Conservation (phyloP, 129 eudicot species). For the Arctium lappa region DNA sequence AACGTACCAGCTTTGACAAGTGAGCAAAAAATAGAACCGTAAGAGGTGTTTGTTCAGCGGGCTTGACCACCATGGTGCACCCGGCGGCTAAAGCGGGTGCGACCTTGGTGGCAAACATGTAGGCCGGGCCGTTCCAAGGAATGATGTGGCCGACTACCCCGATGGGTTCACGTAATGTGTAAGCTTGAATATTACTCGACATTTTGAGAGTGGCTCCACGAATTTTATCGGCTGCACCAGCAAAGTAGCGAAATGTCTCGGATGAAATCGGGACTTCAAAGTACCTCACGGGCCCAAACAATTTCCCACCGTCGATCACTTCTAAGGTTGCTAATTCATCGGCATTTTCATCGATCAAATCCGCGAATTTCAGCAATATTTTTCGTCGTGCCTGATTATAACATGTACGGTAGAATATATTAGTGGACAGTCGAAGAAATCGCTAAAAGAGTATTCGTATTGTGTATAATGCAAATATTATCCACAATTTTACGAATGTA, state of each 20-base stretch:
- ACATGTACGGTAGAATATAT: too few relatives aligned
- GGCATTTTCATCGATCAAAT: slow-evolving; percentile 53
- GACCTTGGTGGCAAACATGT: slow-evolving; percentile 63
- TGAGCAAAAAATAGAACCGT: slow-evolving; percentile 67
- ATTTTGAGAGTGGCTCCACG: slow-evolving; percentile 81
- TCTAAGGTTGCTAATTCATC: slow-evolving; percentile 73
- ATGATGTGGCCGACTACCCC: slow-evolving; percentile 85
- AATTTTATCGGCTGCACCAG: slow-evolving; percentile 90
- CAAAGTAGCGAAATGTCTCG: slow-evolving; percentile 67
- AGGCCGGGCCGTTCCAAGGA: slow-evolving; percentile 79
- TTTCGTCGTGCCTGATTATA: slow-evolving; percentile 54
- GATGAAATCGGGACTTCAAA: slow-evolving; percentile 43
- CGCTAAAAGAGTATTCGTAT: too few relatives aligned
- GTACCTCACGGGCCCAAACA: slow-evolving; percentile 33
- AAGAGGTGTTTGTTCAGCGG: slow-evolving; percentile 86
- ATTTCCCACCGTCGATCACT: slow-evolving; percentile 63
- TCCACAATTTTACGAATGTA: too few relatives aligned
- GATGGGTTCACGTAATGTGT: slow-evolving; percentile 72
- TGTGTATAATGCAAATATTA: too few relatives aligned
- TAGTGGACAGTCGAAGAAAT: too few relatives aligned
- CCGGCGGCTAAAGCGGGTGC: slow-evolving; percentile 86
- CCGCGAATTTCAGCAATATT: slow-evolving; percentile 66
- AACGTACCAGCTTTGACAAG: slow-evolving; percentile 57
- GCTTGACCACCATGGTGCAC: slow-evolving; percentile 85
- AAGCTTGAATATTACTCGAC: slow-evolving; percentile 69